A percentile compares a stretch with the other conserved stretches of the same genome.
phyloP scores from a whole-genome alignment of 257 asterid genomes.

The Ilex asprella region DNA sequence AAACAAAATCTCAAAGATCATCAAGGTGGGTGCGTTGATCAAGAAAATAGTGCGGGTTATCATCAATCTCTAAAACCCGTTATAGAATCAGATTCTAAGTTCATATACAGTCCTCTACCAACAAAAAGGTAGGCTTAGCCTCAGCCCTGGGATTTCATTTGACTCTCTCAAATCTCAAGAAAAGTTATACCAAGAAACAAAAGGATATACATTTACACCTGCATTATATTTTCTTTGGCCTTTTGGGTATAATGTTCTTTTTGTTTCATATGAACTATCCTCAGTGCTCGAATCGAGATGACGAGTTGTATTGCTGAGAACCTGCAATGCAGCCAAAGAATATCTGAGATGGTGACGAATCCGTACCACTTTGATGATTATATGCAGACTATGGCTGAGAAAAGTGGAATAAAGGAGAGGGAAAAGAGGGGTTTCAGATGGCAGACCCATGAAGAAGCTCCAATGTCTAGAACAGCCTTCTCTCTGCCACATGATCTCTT shows the following conservation, averaged over 20 bases:
- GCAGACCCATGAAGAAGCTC: conserved; percentile 18
- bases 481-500: conserved; percentile 20
- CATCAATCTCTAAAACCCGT: conserved; percentile 9
- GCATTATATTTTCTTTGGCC: too few species aligned
- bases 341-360: conserved; percentile 28
- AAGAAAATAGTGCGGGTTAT: not conserved
- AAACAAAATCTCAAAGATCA: conserved; percentile 20
- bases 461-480: conserved; percentile 2
- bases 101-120: conserved; percentile 20
- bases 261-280: conserved; percentile 2
- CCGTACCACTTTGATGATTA: conserved; percentile 52
- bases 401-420: conserved; percentile 26
- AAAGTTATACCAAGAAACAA: conserved; percentile 12
- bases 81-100: conserved; percentile 14
- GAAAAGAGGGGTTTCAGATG: conserved; percentile 24
- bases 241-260: conserved; percentile 2
- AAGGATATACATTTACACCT: conserved; percentile 14
- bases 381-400: conserved; percentile 36
- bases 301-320: conserved; percentile 27
- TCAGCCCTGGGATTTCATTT: not conserved
- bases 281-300: conserved; percentile 41
- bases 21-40: conserved; percentile 18
- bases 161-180: conserved; percentile 26
- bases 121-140: conserved; percentile 42
- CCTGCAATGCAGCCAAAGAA: conserved; percentile 38